Evolutionary conservation across 2,329 filamentous ascomycete genomes (phyloP).

Genomic region (Ascochyta viciae-villosae): DNA sequence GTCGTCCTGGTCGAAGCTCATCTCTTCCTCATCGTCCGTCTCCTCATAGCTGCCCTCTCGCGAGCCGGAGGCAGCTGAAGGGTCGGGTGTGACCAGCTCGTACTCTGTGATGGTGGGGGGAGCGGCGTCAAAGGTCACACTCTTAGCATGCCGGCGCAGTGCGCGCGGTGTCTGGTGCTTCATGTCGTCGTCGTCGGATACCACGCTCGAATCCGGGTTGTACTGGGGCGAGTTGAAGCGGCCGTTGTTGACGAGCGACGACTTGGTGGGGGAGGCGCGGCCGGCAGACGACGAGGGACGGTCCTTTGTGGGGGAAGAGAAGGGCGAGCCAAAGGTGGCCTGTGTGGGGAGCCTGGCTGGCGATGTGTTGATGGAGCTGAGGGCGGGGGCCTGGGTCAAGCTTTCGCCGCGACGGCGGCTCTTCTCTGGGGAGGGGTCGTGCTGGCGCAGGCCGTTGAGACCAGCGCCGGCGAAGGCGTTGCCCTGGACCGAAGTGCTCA

Average conservation of each 20-base stretch:
- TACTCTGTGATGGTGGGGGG: conserved; percentile 97
- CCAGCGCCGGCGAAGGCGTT: conserved; percentile 71
- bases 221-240: conserved; percentile 59
- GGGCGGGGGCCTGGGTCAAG: conserved; percentile 65
- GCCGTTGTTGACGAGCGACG: conserved; percentile 75
- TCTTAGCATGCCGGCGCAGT: conserved; percentile 88
- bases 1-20: conserved; percentile 74
- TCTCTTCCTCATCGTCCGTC: conserved; percentile 72
- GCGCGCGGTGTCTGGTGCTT: conserved; percentile 67
- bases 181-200: conserved; percentile 56
- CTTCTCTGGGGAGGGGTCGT: conserved; percentile 33
- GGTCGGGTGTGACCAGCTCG: conserved; percentile 94
- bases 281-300: conserved; percentile 34
- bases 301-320: conserved; percentile 33
- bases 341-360: conserved; percentile 68
- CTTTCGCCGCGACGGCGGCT: conserved; percentile 61
- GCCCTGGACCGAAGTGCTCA: conserved; percentile 69
- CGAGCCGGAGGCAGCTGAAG: conserved; percentile 88
- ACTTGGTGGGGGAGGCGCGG: conserved; percentile 83
- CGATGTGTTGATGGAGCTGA: conserved; percentile 63
- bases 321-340: conserved; percentile 33
- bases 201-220: conserved; percentile 45
- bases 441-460: conserved; percentile 54
- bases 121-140: conserved; percentile 93
- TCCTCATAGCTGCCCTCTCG: conserved; percentile 90